Evolutionary conservation across 2,329 filamentous ascomycete genomes (phyloP).

Genomic region (Hymenoscyphus salicellus): DNA sequence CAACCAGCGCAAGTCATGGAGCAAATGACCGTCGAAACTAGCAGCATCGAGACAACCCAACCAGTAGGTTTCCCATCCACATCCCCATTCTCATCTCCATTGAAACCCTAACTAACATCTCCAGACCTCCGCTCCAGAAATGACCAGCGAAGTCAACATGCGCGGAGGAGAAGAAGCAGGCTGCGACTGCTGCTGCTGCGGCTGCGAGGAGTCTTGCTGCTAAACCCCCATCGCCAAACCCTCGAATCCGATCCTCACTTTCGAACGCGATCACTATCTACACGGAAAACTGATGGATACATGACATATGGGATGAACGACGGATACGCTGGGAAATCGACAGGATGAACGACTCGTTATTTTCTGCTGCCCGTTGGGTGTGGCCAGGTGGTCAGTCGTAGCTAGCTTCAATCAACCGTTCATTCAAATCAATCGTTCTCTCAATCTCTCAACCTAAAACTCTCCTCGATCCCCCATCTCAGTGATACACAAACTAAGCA

Average conservation of each 20-base stretch:
- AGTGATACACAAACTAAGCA: neutral
- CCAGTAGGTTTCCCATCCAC: conserved; percentile 24
- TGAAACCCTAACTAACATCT: too few species aligned
- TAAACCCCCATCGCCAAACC: conserved; percentile 7
- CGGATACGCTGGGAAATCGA: too few species aligned
- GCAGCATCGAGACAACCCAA: conserved; percentile 27
- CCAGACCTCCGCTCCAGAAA: conserved; percentile 14
- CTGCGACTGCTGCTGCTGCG: conserved; percentile 19
- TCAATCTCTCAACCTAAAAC: too few species aligned
- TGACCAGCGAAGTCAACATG: conserved; percentile 16
- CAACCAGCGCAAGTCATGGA: conserved; percentile 32
- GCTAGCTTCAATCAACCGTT: too few species aligned
- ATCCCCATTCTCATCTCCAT: neutral
- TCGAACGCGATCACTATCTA: neutral
- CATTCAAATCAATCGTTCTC: too few species aligned
- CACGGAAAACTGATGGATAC: neutral
- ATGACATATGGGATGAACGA: neutral
- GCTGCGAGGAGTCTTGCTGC: conserved; percentile 20
- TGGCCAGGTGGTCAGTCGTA: too few species aligned
- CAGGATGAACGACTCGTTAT: too few species aligned
- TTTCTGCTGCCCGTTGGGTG: too few species aligned
- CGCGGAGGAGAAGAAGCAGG: conserved; percentile 22
- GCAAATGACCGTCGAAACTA: conserved; percentile 28
- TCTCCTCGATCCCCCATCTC: neutral
- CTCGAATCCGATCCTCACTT: neutral